phyloP scores from a whole-genome alignment of 164 flowering plant genomes.

The Berberis thunbergii region DNA sequence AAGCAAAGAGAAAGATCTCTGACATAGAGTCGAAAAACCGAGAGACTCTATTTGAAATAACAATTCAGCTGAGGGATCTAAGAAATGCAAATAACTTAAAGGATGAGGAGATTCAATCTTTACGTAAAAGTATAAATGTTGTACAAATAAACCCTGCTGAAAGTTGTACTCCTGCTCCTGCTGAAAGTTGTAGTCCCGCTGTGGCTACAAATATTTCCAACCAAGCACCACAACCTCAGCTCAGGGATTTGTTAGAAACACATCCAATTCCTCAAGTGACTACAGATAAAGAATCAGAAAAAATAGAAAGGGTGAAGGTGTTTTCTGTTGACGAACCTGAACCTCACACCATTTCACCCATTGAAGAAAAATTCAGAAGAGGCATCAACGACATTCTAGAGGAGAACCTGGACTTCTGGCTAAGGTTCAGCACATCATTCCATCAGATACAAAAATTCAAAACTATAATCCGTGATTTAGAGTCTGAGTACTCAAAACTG shows the following conservation, averaged over 20 bases:
- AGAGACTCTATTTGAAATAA: conserved; percentile 35
- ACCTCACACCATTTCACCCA: conserved; percentile 12
- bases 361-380: conserved; percentile 47
- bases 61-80: conserved; percentile 43
- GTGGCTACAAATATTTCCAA: too few relatives aligned
- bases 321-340: conserved; percentile 7
- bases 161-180: background rate
- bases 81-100: conserved; percentile 35
- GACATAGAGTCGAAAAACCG: conserved; percentile 48
- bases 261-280: too few relatives aligned
- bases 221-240: too few relatives aligned
- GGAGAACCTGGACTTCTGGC: conserved; percentile 70
- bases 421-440: conserved; percentile 61
- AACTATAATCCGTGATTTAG: conserved; percentile 40
- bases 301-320: conserved; percentile 11
- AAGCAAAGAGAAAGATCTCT: conserved; percentile 44
- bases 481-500: conserved; percentile 29
- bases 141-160: conserved; percentile 11
- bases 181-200: too few relatives aligned
- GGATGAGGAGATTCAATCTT: conserved; percentile 44
- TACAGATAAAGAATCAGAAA: conserved; percentile 3
- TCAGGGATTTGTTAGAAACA: too few relatives aligned
- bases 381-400: conserved; percentile 56
- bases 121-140: conserved; percentile 24
- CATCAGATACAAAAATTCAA: conserved; percentile 67